Evolutionary conservation across 176 grass and related monocot genomes (phyloP).

Genomic region (Echinochloa phyllopogon): DNA sequence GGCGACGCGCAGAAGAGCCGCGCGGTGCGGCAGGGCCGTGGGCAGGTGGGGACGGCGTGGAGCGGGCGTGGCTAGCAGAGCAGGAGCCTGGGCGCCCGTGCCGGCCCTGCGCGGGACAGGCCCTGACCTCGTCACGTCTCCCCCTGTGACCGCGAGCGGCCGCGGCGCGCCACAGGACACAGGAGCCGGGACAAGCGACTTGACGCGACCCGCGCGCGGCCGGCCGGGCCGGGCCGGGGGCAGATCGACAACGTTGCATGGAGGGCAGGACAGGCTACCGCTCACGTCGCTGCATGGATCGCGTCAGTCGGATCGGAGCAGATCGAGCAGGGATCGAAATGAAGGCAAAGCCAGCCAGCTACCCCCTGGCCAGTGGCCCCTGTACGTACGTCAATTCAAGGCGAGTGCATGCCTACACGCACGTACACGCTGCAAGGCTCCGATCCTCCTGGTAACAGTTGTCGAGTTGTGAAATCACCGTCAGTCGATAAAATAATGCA

Average conservation of each 20-base stretch:
- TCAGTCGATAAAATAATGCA: no score
- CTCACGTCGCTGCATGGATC: slow-evolving; percentile 32
- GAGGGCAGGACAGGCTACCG: neutral
- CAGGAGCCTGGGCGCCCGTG: slow-evolving; percentile 1
- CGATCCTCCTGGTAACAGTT: neutral
- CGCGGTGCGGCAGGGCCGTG: neutral
- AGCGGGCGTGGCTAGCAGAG: neutral
- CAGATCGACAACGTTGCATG: slow-evolving; percentile 20
- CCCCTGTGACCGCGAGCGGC: neutral
- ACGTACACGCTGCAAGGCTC: neutral
- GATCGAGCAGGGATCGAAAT: neutral
- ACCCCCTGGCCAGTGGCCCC: neutral
- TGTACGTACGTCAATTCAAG: slow-evolving; percentile 7
- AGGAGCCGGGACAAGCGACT: neutral
- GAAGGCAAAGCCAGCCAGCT: neutral
- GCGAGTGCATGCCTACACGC: neutral
- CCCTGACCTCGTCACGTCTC: slow-evolving; percentile 36
- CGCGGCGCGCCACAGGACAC: neutral
- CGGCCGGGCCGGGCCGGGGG: neutral
- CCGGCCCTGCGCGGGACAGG: slow-evolving; percentile 37
- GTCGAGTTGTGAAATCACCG: neutral
- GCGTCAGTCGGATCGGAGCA: neutral
- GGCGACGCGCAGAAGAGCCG: slow-evolving; percentile 5
- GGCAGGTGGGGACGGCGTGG: neutral
- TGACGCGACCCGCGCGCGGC: neutral